Conservation (phyloP, 2,329 filamentous ascomycete genomes). For the Pseudocercospora vitis region DNA sequence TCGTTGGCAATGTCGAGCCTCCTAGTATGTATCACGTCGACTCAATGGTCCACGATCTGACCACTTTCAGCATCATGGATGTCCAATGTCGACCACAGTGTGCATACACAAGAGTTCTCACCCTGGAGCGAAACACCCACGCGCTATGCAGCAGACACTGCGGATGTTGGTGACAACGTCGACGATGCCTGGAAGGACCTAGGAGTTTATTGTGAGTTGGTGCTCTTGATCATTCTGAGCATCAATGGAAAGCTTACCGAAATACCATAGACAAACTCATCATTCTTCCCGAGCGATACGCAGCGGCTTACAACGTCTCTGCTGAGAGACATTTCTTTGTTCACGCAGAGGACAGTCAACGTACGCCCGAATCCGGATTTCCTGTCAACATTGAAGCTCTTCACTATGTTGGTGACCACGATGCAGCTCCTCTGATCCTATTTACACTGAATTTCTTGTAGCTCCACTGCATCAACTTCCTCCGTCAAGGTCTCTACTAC, state of each 20-base stretch:
- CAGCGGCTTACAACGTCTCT: neutral
- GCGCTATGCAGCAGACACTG: neutral
- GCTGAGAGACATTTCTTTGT: neutral
- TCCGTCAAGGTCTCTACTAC: slow-evolving; percentile 4
- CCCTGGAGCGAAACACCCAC: neutral
- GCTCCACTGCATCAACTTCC: slow-evolving; percentile 9
- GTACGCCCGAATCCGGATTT: neutral
- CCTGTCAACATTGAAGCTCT: neutral
- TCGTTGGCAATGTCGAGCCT: neutral
- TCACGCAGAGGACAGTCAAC: neutral
- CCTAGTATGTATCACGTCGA: neutral
- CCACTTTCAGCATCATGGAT: neutral
- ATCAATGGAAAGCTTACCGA: neutral
- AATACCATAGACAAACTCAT: neutral
- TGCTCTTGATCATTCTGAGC: neutral
- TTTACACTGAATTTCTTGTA: neutral
- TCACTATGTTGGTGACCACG: neutral
- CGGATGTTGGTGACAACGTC: neutral
- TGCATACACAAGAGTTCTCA: neutral
- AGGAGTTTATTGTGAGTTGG: neutral
- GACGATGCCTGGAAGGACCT: neutral
- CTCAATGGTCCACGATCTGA: neutral
- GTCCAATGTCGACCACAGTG: neutral
- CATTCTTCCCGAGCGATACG: neutral
- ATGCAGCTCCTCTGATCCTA: too few species aligned